Evolutionary conservation across 805 yeast genomes (phyloP).

Genomic region (Metschnikowia kofuensis): DNA sequence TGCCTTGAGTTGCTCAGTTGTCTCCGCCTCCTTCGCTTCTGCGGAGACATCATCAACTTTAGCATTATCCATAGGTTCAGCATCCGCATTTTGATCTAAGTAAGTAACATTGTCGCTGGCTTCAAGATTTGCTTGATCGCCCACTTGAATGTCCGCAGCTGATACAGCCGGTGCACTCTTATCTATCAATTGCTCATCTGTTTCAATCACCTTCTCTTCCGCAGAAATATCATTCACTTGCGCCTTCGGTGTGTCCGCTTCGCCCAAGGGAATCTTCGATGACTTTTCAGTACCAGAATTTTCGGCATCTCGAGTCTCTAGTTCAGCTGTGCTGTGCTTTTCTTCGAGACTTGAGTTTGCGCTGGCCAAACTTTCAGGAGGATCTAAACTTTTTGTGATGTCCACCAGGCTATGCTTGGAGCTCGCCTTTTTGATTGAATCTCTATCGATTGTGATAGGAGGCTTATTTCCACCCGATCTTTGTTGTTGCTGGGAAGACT

Average conservation of each 20-base stretch:
- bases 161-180: slow-evolving; percentile 6
- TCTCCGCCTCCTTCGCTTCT: slow-evolving; percentile 9
- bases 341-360: background rate
- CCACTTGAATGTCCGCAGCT: slow-evolving; percentile 5
- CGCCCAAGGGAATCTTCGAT: too few relatives aligned
- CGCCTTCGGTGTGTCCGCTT: background rate
- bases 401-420: background rate
- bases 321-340: too few relatives aligned
- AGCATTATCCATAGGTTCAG: background rate
- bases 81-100: background rate
- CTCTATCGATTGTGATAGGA: too few relatives aligned
- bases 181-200: slow-evolving; percentile 4
- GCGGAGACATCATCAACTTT: slow-evolving; percentile 18
- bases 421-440: background rate
- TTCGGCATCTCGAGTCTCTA: too few relatives aligned
- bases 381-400: background rate
- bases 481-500: background rate
- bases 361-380: background rate
- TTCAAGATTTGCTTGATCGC: background rate
- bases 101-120: background rate
- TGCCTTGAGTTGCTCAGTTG: background rate
- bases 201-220: slow-evolving; percentile 2
- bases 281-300: too few relatives aligned
- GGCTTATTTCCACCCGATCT: background rate
- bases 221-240: background rate